Evolutionary conservation across 148 eudicot species (phyloP).

Genomic region (Persicaria tinctoria): DNA sequence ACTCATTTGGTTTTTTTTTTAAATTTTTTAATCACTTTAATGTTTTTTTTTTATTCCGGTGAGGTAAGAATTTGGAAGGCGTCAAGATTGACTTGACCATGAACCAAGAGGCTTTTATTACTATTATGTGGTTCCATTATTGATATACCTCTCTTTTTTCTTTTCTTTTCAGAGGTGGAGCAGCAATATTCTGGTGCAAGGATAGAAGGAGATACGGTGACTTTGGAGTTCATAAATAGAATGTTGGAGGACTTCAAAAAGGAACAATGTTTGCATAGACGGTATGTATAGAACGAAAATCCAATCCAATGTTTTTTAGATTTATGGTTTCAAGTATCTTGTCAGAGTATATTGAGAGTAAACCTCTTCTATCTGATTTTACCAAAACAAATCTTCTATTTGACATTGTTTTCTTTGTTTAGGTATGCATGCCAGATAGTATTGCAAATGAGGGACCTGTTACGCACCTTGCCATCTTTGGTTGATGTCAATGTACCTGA

Average conservation of each 20-base stretch:
- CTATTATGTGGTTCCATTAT: neutral
- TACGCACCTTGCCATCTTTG: conserved; percentile 86
- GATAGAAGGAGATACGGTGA: conserved; percentile 83
- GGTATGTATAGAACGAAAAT: conserved; percentile 33
- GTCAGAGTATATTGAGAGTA: neutral
- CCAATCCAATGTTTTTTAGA: neutral
- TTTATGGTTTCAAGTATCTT: neutral
- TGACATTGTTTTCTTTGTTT: conserved; percentile 13
- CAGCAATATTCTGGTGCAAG: conserved; percentile 95
- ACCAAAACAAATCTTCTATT: neutral
- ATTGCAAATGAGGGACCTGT: conserved; percentile 74
- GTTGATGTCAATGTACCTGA: conserved; percentile 81
- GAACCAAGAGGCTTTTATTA: too few species aligned
- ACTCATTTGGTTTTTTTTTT: neutral
- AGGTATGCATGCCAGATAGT: conserved; percentile 99
- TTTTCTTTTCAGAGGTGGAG: conserved; percentile 65
- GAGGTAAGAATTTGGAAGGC: too few species aligned
- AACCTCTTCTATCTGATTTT: neutral
- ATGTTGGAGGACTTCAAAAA: conserved; percentile 95
- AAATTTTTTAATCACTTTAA: too few species aligned
- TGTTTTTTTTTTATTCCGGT: too few species aligned
- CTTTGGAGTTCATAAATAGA: conserved; percentile 82
- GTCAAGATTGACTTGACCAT: too few species aligned
- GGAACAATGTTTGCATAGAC: conserved; percentile 71
- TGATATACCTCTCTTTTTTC: conserved; percentile 7